phyloP scores from a whole-genome alignment of 1,284 basidiomycete species.

The Cystobasidium slooffiae region DNA sequence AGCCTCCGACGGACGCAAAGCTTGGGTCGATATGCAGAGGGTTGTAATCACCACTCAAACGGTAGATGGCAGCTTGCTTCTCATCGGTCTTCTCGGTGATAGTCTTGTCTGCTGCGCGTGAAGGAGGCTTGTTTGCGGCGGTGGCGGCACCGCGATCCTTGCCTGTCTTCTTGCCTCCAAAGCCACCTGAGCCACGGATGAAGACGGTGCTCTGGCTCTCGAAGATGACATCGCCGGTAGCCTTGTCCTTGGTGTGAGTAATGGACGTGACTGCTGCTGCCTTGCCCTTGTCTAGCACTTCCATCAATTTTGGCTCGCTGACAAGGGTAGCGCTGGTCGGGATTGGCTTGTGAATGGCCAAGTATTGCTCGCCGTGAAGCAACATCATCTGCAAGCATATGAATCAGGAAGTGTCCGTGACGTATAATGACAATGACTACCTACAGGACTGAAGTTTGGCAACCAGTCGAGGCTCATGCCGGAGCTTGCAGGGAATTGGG shows the following conservation, averaged over 20 bases:
- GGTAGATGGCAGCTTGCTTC: conserved; percentile 86
- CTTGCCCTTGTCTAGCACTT: conserved; percentile 85
- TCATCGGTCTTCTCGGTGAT: conserved; percentile 81
- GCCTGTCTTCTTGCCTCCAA: conserved; percentile 87
- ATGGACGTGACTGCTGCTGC: conserved; percentile 82
- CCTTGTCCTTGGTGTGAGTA: conserved; percentile 78
- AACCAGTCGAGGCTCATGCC: conserved; percentile 77
- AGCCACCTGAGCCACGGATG: conserved; percentile 91
- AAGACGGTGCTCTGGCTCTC: conserved; percentile 93
- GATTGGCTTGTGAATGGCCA: conserved; percentile 83
- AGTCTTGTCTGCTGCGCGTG: conserved; percentile 79
- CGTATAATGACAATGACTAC: conserved; percentile 53
- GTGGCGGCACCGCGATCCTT: conserved; percentile 88
- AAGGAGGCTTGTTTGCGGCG: conserved; percentile 80
- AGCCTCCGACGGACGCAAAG: conserved; percentile 92
- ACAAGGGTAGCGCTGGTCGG: conserved; percentile 84
- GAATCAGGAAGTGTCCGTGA: conserved; percentile 49
- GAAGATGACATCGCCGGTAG: conserved; percentile 78
- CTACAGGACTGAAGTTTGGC: conserved; percentile 89
- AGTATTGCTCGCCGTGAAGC: conserved; percentile 97
- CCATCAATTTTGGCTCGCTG: conserved; percentile 71
- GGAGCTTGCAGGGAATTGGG: conserved; percentile 78
- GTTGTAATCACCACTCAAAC: conserved; percentile 87
- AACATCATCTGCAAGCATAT: conserved; percentile 72
- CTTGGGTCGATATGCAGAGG: conserved; percentile 73